These are phyloP conservation scores for Periglandula ipomoeae DNA, from an alignment of 2,329 filamentous ascomycete genomes.

Conservation along the genomic window DNA sequence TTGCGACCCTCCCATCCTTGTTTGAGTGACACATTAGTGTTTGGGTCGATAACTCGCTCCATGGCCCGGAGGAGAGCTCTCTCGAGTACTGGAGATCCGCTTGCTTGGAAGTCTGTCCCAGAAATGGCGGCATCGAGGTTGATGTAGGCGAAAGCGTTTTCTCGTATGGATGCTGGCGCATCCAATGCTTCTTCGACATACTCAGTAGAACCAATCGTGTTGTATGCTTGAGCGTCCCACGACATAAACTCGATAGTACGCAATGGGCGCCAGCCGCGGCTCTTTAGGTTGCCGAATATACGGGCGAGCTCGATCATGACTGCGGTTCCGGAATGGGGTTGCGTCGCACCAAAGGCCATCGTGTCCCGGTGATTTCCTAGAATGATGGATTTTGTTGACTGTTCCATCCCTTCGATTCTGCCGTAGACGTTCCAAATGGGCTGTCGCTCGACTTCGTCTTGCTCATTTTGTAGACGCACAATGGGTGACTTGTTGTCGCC, in stretches of 20 bases:
- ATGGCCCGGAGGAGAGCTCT: constrained; percentile 64
- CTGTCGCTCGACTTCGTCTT: constrained; percentile 75
- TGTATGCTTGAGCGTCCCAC: constrained; percentile 93
- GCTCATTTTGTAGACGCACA: constrained; percentile 75
- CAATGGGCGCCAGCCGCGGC: constrained; percentile 77
- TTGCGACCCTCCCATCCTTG: constrained; percentile 64
- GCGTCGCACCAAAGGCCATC: constrained; percentile 80
- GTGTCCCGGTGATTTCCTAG: constrained; percentile 91
- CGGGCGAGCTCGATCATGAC: constrained; percentile 83
- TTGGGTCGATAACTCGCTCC: constrained; percentile 64
- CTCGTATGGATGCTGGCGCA: constrained; percentile 41
- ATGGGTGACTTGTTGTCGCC: constrained; percentile 66
- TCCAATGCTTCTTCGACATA: constrained; percentile 82
- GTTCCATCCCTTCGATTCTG: constrained; percentile 74
- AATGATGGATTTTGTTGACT: constrained; percentile 72
- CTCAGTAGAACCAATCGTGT: constrained; percentile 88
- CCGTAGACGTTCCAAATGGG: constrained; percentile 90
- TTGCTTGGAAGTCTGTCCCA: constrained; percentile 65
- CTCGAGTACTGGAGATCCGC: constrained; percentile 72
- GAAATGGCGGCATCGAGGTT: constrained; percentile 81
- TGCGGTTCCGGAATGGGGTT: constrained; percentile 81
- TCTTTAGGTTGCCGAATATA: constrained; percentile 70
- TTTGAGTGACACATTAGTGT: constrained; percentile 60
- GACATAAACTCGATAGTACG: constrained; percentile 96
- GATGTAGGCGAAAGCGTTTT: constrained; percentile 75